phyloP scores from a whole-genome alignment of 306 rosid species.

The Parietaria judaica region DNA sequence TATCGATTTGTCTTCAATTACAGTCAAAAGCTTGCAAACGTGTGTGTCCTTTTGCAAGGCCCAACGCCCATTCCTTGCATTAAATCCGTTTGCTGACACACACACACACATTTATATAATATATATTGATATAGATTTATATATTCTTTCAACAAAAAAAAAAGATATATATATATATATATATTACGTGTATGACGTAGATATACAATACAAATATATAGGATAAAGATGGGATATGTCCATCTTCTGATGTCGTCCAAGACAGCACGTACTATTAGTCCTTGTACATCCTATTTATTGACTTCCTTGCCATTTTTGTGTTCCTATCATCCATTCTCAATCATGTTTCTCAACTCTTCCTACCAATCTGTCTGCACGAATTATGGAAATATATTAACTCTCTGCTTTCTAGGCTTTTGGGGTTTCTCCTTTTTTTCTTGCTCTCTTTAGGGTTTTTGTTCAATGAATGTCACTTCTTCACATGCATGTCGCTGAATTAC shows the following conservation, averaged over 20 bases:
- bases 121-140: too few relatives aligned
- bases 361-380: slow-evolving; percentile 49
- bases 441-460: neutral
- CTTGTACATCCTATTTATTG: slow-evolving; percentile 2
- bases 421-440: neutral
- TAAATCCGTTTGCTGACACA: slow-evolving; percentile 1
- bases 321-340: slow-evolving; percentile 26
- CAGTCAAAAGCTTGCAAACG: slow-evolving; percentile 12
- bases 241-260: neutral
- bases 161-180: neutral
- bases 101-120: neutral
- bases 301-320: slow-evolving; percentile 11
- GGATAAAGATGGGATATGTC: neutral
- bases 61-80: slow-evolving; percentile 11
- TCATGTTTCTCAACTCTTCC: slow-evolving; percentile 40
- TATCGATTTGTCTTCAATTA: slow-evolving; percentile 7
- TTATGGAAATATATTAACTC: slow-evolving; percentile 25
- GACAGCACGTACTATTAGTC: neutral
- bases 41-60: slow-evolving; percentile 8
- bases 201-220: neutral
- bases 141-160: too few relatives aligned
- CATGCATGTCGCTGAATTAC: neutral
- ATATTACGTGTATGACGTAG: neutral
- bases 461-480: neutral
- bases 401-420: slow-evolving; percentile 1